Evolutionary conservation across 352 stramenopile genomes (phyloP).

Genomic region (Phytopythium kandeliae): DNA sequence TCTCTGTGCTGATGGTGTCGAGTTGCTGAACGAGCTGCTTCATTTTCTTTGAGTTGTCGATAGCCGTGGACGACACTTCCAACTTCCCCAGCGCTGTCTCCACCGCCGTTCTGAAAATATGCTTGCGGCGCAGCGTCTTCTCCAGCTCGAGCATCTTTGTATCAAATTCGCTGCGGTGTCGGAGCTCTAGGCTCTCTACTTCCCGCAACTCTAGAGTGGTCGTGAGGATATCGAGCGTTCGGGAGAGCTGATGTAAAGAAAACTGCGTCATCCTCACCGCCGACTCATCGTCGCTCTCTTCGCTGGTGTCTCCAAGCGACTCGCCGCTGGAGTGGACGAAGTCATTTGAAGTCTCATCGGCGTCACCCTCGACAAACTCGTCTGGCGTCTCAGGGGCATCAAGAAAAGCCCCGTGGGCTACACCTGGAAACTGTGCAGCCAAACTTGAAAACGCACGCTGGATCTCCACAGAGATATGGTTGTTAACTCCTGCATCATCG

Average conservation of each 20-base stretch:
- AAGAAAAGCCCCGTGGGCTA: neutral
- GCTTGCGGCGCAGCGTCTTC: slow-evolving; percentile 22
- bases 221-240: slow-evolving; percentile 50
- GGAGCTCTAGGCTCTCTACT: slow-evolving; percentile 15
- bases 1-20: slow-evolving; percentile 22
- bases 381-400: neutral
- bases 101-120: slow-evolving; percentile 15
- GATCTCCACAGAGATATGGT: neutral
- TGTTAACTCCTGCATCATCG: neutral
- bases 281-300: slow-evolving; percentile 17
- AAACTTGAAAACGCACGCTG: slow-evolving; percentile 1
- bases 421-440: slow-evolving; percentile 1
- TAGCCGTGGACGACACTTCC: slow-evolving; percentile 2
- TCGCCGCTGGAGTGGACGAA: slow-evolving; percentile 20
- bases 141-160: slow-evolving; percentile 26
- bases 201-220: slow-evolving; percentile 46
- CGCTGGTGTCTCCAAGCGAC: slow-evolving; percentile 31
- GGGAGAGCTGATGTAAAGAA: slow-evolving; percentile 32
- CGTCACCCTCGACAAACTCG: neutral
- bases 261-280: slow-evolving; percentile 16
- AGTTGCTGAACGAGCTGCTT: slow-evolving; percentile 20
- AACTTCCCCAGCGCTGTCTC: slow-evolving; percentile 16
- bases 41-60: slow-evolving; percentile 8
- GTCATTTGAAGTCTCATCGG: neutral
- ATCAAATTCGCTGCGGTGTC: slow-evolving; percentile 15